These are phyloP conservation scores for Metroxylon sagu DNA, from an alignment of 176 grass and related monocot genomes.

Conservation along the genomic window DNA sequence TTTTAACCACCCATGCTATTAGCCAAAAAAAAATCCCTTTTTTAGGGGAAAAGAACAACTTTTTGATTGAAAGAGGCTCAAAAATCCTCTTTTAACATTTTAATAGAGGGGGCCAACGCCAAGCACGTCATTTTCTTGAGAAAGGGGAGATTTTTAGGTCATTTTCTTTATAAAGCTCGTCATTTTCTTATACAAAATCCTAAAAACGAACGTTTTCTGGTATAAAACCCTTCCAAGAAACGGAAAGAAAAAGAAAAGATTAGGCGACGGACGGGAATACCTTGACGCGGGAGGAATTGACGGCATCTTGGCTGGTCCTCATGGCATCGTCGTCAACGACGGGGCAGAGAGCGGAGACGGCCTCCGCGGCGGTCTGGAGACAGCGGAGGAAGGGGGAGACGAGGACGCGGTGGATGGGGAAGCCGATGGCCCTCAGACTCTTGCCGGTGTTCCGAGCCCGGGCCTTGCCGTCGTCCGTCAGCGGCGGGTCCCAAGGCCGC, in stretches of 20 bases:
- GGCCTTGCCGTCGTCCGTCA: constrained; percentile 38
- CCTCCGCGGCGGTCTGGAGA: constrained; percentile 60
- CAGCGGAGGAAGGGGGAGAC: constrained; percentile 78
- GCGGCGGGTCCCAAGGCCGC: constrained; percentile 76
- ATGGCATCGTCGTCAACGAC: constrained; percentile 34
- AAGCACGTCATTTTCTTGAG: too few species aligned
- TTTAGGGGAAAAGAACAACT: too few species aligned
- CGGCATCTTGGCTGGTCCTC: constrained; percentile 25
- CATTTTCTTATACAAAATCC: too few species aligned
- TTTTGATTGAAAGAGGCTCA: too few species aligned
- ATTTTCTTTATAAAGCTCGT: too few species aligned
- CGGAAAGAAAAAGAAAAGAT: neutral
- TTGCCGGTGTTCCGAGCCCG: constrained; percentile 53
- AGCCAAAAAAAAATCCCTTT: too few species aligned
- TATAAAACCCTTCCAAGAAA: too few species aligned
- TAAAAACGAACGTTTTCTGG: too few species aligned
- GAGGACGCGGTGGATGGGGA: constrained; percentile 45
- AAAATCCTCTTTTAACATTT: too few species aligned
- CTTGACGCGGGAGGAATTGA: constrained; percentile 50
- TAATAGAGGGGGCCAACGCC: too few species aligned
- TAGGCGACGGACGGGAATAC: neutral
- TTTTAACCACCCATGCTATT: too few species aligned
- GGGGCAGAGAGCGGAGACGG: constrained; percentile 42
- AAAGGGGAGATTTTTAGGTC: too few species aligned
- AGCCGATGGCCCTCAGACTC: constrained; percentile 31